phyloP scores from a whole-genome alignment of 192 early-diverging fungal species.

The Rhizophagus sp. region DNA sequence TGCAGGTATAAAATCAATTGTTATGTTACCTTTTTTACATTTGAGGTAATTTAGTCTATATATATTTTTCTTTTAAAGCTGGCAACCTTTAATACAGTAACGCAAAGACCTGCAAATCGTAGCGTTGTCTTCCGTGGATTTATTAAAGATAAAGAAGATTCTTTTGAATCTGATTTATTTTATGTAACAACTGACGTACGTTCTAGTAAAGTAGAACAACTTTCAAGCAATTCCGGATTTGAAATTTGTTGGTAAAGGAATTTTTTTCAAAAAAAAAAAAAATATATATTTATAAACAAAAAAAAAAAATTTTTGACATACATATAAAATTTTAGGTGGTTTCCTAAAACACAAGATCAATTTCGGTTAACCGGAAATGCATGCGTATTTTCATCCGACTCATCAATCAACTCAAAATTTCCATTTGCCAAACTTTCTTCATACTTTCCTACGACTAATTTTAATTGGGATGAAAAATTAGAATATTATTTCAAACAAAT shows the following conservation, averaged over 20 bases:
- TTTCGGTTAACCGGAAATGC: slow-evolving; percentile 39
- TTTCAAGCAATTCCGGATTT: slow-evolving; percentile 27
- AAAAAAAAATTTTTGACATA: no score
- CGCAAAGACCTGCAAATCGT: slow-evolving; percentile 34
- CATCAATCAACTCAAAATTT: not conserved
- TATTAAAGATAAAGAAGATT: slow-evolving; percentile 35
- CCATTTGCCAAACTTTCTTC: not conserved
- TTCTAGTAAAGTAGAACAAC: slow-evolving; percentile 36
- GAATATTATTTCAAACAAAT: slow-evolving; percentile 31
- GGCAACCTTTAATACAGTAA: not conserved
- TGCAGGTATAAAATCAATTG: not conserved
- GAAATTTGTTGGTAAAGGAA: slow-evolving; percentile 40
- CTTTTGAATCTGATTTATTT: slow-evolving; percentile 36
- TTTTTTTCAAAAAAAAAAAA: not conserved
- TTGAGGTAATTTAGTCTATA: not conserved
- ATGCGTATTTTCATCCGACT: slow-evolving; percentile 18
- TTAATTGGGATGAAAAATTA: slow-evolving; percentile 40
- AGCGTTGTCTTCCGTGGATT: slow-evolving; percentile 45
- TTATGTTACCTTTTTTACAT: not conserved
- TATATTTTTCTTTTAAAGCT: not conserved
- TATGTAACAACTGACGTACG: slow-evolving; percentile 33
- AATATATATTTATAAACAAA: not conserved
- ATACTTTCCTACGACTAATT: not conserved
- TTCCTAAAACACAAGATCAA: slow-evolving; percentile 39
- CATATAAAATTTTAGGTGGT: slow-evolving; percentile 30